Evolutionary conservation across 768 basidiomycete species (phyloP), one percentile per base, ranked within the genome.

Genomic region (Cyclocybe aegerita): DNA sequence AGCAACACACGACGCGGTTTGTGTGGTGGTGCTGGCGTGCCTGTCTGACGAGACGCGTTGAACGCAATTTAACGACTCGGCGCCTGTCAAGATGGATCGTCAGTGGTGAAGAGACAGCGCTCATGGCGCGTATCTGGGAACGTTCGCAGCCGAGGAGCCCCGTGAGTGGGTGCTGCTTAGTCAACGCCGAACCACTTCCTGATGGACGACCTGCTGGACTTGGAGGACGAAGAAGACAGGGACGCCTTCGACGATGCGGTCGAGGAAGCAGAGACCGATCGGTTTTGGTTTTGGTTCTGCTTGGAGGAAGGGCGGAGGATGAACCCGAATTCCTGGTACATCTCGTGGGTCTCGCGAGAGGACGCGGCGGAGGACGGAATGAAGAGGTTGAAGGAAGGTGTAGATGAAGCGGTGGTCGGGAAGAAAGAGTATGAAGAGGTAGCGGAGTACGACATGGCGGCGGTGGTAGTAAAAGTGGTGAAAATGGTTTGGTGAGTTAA

Each of bases 271-370:
- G 9, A 3, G 9, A 10, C 43, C 4, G 31, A 9, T 44, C 14
- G 9, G 36, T 29, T 36, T 29, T 33, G 34, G n/a, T 62, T 54
- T 32, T 55, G 54, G 57, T 57, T 66, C 23, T 23, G 1, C 23
- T 23, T 23, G 23, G 23, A 23, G 33, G 65, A 63, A 15, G 67
- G 61, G 43, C 66, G 65, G 32, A 73, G 57, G 50, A 62, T 60
- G 54, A 64, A 67, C 15, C 70, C 66, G 48, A 76, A 61, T 54
- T 74, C 70, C 41, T 70, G 65, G 55, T 71, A 75, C 54, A 68
- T 68, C 39, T 62, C 54, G 52, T 74, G 68, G 4, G 66, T 61
- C 39, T 75, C 70, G 36, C 74, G 71, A 17, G 74, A 71, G 3
- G 58, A 54, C 12, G 56, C 48, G 35, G 66, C 68, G 37, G 70